These are phyloP conservation scores for Fusarium protoensiforme DNA, from an alignment of 2,329 filamentous ascomycete genomes.

Conservation along the genomic window DNA sequence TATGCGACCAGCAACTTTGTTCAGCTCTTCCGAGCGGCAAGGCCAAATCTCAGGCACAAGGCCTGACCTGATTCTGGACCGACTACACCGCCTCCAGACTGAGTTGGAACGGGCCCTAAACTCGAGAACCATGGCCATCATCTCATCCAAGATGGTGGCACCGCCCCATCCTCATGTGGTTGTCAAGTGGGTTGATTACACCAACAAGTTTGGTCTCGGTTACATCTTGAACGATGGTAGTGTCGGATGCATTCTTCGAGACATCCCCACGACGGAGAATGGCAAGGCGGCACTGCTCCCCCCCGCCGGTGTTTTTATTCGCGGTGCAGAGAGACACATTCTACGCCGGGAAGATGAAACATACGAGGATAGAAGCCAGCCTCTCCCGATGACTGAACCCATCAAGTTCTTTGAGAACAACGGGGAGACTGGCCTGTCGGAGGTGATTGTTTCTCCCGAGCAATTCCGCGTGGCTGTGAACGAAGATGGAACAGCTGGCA, in stretches of 20 bases:
- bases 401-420: conserved; percentile 82
- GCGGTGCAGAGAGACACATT: conserved; percentile 77
- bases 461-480: conserved; percentile 67
- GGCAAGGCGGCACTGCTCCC: conserved; percentile 66
- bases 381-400: conserved; percentile 69
- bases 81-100: conserved; percentile 66
- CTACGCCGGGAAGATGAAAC: conserved; percentile 66
- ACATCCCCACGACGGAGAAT: conserved; percentile 64
- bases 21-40: conserved; percentile 65
- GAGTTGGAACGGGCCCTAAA: conserved; percentile 73
- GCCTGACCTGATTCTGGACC: conserved; percentile 67
- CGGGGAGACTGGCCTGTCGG: conserved; percentile 70
- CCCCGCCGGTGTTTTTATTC: conserved; percentile 77
- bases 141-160: conserved; percentile 64
- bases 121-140: conserved; percentile 70
- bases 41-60: conserved; percentile 62
- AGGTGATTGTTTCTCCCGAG: conserved; percentile 72
- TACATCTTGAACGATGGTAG: conserved; percentile 87
- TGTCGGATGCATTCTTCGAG: conserved; percentile 75
- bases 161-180: conserved; percentile 71
- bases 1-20: conserved; percentile 60
- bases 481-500: conserved; percentile 69
- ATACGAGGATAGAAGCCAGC: conserved; percentile 69
- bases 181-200: conserved; percentile 89
- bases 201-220: conserved; percentile 85